These are phyloP conservation scores for Agroathelia rolfsii DNA, from an alignment of 1,284 basidiomycete genomes.

Conservation along the genomic window DNA sequence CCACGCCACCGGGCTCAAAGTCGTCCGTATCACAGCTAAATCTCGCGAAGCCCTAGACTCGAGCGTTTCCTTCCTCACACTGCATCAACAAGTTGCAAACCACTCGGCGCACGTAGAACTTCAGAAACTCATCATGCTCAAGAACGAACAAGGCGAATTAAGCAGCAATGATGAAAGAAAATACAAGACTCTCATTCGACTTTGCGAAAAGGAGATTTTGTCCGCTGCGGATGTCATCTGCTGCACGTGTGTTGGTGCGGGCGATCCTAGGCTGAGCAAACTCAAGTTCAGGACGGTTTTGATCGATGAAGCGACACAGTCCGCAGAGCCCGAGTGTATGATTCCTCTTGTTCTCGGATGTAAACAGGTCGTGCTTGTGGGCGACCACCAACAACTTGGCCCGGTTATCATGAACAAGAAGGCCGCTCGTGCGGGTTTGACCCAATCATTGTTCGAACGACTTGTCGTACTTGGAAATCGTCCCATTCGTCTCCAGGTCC, in stretches of 20 bases:
- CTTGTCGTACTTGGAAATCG: slow-evolving; percentile 92
- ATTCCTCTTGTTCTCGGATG: slow-evolving; percentile 97
- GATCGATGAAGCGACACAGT: slow-evolving; percentile 98
- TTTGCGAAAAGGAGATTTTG: slow-evolving; percentile 96
- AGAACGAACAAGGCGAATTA: slow-evolving; percentile 95
- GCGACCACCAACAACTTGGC: slow-evolving; percentile 96
- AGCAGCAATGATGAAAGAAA: slow-evolving; percentile 96
- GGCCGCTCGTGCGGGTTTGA: slow-evolving; percentile 92
- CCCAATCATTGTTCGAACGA: slow-evolving; percentile 96
- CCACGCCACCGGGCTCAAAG: slow-evolving; percentile 92
- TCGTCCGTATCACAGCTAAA: slow-evolving; percentile 95
- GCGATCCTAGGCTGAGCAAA: slow-evolving; percentile 91
- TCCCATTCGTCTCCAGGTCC: slow-evolving; percentile 96
- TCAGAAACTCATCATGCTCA: slow-evolving; percentile 95
- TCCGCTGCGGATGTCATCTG: slow-evolving; percentile 96
- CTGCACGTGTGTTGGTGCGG: slow-evolving; percentile 96
- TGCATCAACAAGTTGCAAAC: slow-evolving; percentile 96
- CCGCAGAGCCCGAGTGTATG: slow-evolving; percentile 99
- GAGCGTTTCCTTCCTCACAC: slow-evolving; percentile 84
- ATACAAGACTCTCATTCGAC: slow-evolving; percentile 90
- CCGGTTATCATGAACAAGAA: slow-evolving; percentile 99
- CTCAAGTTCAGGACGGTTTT: slow-evolving; percentile 97
- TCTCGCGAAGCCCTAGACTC: slow-evolving; percentile 96
- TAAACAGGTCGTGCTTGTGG: slow-evolving; percentile 97
- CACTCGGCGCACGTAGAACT: slow-evolving; percentile 91